phyloP scores from a whole-genome alignment of 163 green algal species.

The Volvox carteri region DNA sequence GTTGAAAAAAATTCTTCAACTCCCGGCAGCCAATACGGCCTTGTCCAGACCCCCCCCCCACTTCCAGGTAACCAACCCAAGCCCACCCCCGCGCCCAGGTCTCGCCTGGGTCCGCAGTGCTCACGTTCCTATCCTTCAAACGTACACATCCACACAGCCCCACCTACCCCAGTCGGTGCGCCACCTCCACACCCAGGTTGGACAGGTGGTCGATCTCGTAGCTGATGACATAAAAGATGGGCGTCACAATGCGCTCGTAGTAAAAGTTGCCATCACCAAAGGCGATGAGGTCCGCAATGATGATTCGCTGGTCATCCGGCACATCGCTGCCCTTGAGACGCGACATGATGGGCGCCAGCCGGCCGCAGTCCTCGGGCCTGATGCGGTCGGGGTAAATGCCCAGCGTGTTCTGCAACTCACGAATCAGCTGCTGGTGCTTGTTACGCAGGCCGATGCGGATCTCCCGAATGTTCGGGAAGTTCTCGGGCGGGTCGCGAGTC shows the following conservation, averaged over 20 bases:
- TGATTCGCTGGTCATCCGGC: slow-evolving; percentile 49
- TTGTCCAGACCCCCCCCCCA: too few relatives aligned
- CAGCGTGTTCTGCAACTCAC: slow-evolving; percentile 58
- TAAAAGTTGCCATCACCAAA: slow-evolving; percentile 71
- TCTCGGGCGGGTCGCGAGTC: slow-evolving; percentile 52
- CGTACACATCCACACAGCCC: too few relatives aligned
- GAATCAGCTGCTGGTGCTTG: slow-evolving; percentile 59
- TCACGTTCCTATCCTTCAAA: too few relatives aligned
- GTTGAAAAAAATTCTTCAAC: too few relatives aligned
- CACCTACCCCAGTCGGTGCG: slow-evolving; percentile 60
- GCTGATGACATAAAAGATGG: slow-evolving; percentile 68
- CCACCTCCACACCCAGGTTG: slow-evolving; percentile 67
- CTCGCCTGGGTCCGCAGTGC: too few relatives aligned
- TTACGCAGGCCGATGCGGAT: slow-evolving; percentile 63
- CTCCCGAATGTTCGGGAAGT: slow-evolving; percentile 59
- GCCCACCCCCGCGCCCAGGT: too few relatives aligned
- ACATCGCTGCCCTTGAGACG: slow-evolving; percentile 55
- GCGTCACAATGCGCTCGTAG: slow-evolving; percentile 67
- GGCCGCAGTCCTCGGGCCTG: slow-evolving; percentile 68
- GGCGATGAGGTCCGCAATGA: slow-evolving; percentile 64
- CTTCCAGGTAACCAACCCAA: too few relatives aligned
- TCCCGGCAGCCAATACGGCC: too few relatives aligned
- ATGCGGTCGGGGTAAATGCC: slow-evolving; percentile 58
- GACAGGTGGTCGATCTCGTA: slow-evolving; percentile 71
- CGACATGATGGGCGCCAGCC: slow-evolving; percentile 58